Base-by-base conservation (phyloP, 371 early-diverging fungal species). In the Lichtheimia ramosa region DNA sequence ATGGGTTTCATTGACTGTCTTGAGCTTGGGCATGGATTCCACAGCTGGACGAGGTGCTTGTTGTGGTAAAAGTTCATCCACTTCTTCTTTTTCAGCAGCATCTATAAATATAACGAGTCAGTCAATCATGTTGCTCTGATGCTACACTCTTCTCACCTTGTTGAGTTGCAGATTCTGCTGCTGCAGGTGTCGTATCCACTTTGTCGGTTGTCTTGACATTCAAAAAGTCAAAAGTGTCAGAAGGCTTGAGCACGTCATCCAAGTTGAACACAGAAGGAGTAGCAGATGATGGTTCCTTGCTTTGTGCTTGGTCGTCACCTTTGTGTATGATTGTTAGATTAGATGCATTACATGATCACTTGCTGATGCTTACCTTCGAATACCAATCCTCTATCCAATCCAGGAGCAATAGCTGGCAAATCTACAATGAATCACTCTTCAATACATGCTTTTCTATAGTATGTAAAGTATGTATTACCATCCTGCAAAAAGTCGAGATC, bases 311-410 rank as follows among this genome's bases (percentile, higher is more conserved):
- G 8, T 34, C 34, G 10, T 34, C 34, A 10, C 34, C 34, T 34
- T 34, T 34, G 34, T 34, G 34, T 10, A 34, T 4, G 34, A 34
- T 8, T 34, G 34, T 34, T 1, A 34, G 34, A 34, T 2, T 10
- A 8, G 0, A 34, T 8, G 10, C 10, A 6, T 34, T 53, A 15
- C n/a, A 16, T 20, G n/a, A 12, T 16, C 16, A 12, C n/a, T 12
- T 25, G 2, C 5, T 1, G 27, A 0, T 1, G 13, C 24, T 43
- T 71, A 74, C 74, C 77, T 53, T 73, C 80, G 65, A 85, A 79
- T 1, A 54, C 48, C 13, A 83, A 53, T 0, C 90, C 90, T 34
- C 89, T 81, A 16, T 77, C 80, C 28, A 92, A 84, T 7, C 90
- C 92, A 15, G 89, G 89, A 5, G 90, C 82, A 20, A 81, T 68